phyloP scores from a whole-genome alignment of 495 filamentous ascomycete species.

The Hyaloscypha variabilis region DNA sequence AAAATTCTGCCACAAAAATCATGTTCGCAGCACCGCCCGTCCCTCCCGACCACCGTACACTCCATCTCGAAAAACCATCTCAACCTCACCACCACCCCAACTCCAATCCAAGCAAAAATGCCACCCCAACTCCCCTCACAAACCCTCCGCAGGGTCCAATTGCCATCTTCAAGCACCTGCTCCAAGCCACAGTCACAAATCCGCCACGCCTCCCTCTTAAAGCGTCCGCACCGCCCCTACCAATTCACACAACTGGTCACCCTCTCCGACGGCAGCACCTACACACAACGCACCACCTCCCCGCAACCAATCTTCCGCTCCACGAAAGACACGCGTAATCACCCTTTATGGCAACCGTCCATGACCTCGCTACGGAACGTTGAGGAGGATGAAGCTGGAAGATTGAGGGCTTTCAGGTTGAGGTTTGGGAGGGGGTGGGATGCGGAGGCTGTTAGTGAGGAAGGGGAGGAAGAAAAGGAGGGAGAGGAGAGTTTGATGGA shows the following conservation, averaged over 20 bases:
- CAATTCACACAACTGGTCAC: conserved; percentile 95
- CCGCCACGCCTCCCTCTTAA: conserved; percentile 88
- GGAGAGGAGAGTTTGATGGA: conserved; percentile 51
- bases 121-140: neutral
- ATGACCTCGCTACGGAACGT: conserved; percentile 77
- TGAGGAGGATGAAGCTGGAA: conserved; percentile 94
- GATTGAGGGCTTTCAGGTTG: conserved; percentile 79
- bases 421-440: conserved; percentile 87
- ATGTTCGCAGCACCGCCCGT: neutral
- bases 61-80: neutral
- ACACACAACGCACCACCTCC: conserved; percentile 84
- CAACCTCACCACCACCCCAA: neutral
- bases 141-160: neutral
- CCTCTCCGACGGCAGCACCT: conserved; percentile 89
- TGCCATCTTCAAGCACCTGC: neutral
- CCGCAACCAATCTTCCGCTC: conserved; percentile 75
- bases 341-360: conserved; percentile 86
- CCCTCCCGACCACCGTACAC: neutral
- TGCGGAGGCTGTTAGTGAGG: conserved; percentile 33
- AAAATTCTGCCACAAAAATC: conserved; percentile 1
- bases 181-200: conserved; percentile 36
- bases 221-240: conserved; percentile 87
- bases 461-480: conserved; percentile 27
- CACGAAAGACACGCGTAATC: conserved; percentile 85
- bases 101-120: neutral